A percentile compares a stretch with the other conserved stretches of the same genome.
These are phyloP conservation scores for Chaetomiaceae sp. DNA, from an alignment of 2,329 filamentous ascomycete species.

Conservation along the genomic window DNA sequence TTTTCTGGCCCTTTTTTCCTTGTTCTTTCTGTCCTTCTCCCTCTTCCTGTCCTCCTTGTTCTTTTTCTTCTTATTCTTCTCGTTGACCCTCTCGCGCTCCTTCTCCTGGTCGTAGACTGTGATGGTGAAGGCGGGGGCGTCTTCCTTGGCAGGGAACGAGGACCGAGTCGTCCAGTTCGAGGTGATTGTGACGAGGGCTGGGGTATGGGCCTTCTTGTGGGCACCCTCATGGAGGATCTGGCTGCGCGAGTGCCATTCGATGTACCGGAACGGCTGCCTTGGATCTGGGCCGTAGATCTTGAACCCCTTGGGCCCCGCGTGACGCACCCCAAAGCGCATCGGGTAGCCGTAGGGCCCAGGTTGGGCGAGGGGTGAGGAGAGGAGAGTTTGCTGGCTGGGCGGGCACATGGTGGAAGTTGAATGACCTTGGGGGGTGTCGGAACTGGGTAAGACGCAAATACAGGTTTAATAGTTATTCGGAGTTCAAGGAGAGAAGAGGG, in stretches of 20 bases:
- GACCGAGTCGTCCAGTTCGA: slow-evolving; percentile 5
- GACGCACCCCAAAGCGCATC: slow-evolving; percentile 15
- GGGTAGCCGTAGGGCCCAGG: slow-evolving; percentile 17
- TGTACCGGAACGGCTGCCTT: slow-evolving; percentile 10
- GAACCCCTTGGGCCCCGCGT: slow-evolving; percentile 4
- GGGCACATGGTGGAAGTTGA: not conserved
- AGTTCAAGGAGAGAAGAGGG: no score
- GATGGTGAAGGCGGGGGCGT: slow-evolving; percentile 7
- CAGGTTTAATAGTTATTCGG: no score
- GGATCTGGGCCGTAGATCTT: slow-evolving; percentile 11
- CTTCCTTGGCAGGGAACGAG: not conserved
- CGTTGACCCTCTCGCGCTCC: no score
- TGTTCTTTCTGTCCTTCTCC: no score
- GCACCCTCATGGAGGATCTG: slow-evolving; percentile 6
- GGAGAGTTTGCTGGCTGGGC: not conserved
- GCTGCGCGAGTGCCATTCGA: slow-evolving; percentile 5
- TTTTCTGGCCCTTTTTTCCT: no score
- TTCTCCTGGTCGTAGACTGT: not conserved
- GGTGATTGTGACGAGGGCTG: slow-evolving; percentile 5
- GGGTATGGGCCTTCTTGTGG: slow-evolving; percentile 12
- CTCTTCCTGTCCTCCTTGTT: no score
- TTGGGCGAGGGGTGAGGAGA: not conserved
- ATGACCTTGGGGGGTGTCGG: no score
- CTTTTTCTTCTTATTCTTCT: no score
- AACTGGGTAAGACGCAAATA: no score